Evolutionary conservation across 1,284 basidiomycete genomes (phyloP), one percentile per base, ranked within the genome.

Genomic region (Erythrobasidium hasegawianum): DNA sequence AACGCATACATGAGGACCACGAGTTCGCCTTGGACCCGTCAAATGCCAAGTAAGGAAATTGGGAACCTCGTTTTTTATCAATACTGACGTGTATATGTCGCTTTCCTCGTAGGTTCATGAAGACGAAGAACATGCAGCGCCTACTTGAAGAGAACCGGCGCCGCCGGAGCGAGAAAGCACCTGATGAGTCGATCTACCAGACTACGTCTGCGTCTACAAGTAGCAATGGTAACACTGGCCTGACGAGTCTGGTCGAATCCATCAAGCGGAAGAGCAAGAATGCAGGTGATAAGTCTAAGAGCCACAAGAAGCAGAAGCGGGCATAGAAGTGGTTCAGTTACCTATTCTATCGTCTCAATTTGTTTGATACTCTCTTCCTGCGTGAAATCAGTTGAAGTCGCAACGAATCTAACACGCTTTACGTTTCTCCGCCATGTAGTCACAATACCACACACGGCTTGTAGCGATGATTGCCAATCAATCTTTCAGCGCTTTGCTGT

Each of bases 11-110:
- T 75, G 89, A 97, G 71, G 89, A 98, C 75, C 86, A 92, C 73
- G 84, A 86, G 50, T 98, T 90, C 74, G 94, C 95, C 0, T 91
- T 99, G 72, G 96, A 98, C 77, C 95, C 96, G 18, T 90, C 86
- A 56, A 90, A 97, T 79, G 91, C 95, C 76, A 88, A 86, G 92
- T 94, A 75, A 71, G 33, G 5, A 33, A n/a, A n/a, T n/a, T n/a
- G n/a, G n/a, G n/a, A n/a, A n/a, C n/a, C n/a, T n/a, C n/a, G n/a
- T n/a, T n/a, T n/a, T n/a, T n/a, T n/a, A n/a, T n/a, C n/a, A n/a
- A n/a, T n/a, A n/a, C n/a, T n/a, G n/a, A n/a, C n/a, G n/a, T n/a
- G n/a, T n/a, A n/a, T n/a, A n/a, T n/a, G n/a, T n/a, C n/a, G n/a
- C n/a, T n/a, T n/a, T n/a, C n/a, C n/a, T n/a, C n/a, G n/a, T 73